These are phyloP conservation scores for Populus deltoides DNA, from an alignment of 345 rosid genomes.

Conservation along the genomic window DNA sequence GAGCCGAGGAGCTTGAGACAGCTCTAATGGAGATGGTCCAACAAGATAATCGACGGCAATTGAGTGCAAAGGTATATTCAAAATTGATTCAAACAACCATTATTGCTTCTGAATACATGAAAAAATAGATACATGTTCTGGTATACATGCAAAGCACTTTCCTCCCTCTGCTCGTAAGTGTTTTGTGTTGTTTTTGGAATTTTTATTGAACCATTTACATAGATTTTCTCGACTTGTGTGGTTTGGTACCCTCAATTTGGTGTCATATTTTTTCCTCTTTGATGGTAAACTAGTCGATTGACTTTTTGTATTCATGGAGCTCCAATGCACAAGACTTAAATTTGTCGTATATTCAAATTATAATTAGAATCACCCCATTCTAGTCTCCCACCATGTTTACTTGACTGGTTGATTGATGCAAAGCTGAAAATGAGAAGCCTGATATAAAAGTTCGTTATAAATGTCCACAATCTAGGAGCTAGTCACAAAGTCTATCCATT, in stretches of 20 bases:
- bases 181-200: background rate
- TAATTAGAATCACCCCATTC: background rate
- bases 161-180: background rate
- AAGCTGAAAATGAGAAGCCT: background rate
- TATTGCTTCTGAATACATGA: background rate
- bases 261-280: background rate
- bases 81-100: conserved; percentile 1
- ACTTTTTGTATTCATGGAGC: background rate
- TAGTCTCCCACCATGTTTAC: background rate
- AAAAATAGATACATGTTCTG: background rate
- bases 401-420: background rate
- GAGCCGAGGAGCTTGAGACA: conserved; percentile 97
- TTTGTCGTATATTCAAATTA: background rate
- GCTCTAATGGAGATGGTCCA: conserved; percentile 91
- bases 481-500: background rate
- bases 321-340: background rate
- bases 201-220: background rate
- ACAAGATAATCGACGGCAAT: conserved; percentile 71
- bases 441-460: too few species aligned
- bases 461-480: background rate
- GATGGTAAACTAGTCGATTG: background rate
- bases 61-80: conserved; percentile 69
- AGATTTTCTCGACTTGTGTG: background rate
- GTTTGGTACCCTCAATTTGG: background rate
- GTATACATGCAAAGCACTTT: background rate